Conservation (phyloP, 2,329 filamentous ascomycete genomes). For the Phaeoacremonium minimum region DNA sequence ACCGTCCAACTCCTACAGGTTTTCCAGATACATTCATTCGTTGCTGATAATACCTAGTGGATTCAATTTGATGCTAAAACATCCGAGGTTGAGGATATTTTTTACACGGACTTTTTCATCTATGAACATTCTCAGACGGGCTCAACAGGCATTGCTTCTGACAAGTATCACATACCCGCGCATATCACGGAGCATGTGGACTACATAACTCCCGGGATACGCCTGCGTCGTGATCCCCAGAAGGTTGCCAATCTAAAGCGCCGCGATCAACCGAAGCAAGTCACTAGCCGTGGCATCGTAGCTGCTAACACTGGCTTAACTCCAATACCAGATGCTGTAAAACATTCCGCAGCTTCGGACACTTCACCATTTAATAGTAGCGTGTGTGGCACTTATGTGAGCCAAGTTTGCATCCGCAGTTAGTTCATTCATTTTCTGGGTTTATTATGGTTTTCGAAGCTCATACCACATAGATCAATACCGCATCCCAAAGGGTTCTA, state of each 20-base stretch:
- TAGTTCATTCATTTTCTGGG: too few species aligned
- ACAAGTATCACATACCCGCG: slow-evolving; percentile 42
- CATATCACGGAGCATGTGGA: slow-evolving; percentile 41
- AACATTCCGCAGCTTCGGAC: too few species aligned
- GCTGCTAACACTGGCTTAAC: too few species aligned
- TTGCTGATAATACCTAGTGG: slow-evolving; percentile 22
- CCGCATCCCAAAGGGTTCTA: slow-evolving; percentile 3
- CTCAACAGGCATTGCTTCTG: slow-evolving; percentile 28
- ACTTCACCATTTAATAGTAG: too few species aligned
- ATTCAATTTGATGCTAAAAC: slow-evolving; percentile 35
- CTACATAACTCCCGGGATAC: slow-evolving; percentile 48
- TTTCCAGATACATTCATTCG: slow-evolving; percentile 1
- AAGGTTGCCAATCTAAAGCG: slow-evolving; percentile 6
- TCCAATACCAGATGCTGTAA: too few species aligned
- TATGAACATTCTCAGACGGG: slow-evolving; percentile 32
- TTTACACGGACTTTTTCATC: slow-evolving; percentile 33
- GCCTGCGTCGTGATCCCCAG: slow-evolving; percentile 23
- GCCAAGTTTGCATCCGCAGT: slow-evolving; percentile 5
- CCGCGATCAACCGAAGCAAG: too few species aligned
- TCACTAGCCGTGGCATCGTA: too few species aligned
- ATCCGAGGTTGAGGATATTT: slow-evolving; percentile 29
- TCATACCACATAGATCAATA: too few species aligned
- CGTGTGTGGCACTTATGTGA: slow-evolving; percentile 6
- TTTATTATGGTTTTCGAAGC: too few species aligned
- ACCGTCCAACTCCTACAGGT: slow-evolving; percentile 16